Evolutionary conservation across 1,284 basidiomycete genomes (phyloP), one percentile per base, ranked within the genome.

Genomic region (Takashimella koratensis): DNA sequence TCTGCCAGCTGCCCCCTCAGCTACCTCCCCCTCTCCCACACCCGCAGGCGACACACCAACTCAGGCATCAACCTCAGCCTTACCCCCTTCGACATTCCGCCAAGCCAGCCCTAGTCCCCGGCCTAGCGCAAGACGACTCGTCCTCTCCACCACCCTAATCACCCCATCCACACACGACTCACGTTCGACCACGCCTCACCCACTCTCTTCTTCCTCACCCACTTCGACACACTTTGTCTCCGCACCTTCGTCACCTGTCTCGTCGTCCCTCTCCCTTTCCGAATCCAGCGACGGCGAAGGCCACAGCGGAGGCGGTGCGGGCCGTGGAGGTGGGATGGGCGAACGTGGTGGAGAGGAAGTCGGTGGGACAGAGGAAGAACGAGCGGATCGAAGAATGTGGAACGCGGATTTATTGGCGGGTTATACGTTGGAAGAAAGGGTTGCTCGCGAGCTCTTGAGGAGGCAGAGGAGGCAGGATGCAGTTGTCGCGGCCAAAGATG

Each of bases 361-460:
- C n/a, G n/a, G n/a, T n/a, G n/a, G n/a, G n/a, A n/a, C n/a, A 3
- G 64, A 62, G 19, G 59, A 65, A 4, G 63, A 66, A 24, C 57
- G 69, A 45, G 49, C 49, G 13, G 73, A 73, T 54, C 60, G 73
- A 20, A 56, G 57, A 24, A 46, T 63, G 56, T 75, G 73, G 73
- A 72, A 72, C 49, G 65, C 62, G 6, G 73, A 75, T 58, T 49
- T 75, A 16, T 56, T 69, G 40, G 67, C 70, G 2, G 73, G 73
- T 1, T 73, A 73, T 55, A 60, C 55, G 1, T 53, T 75, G 10
- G 65, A 62, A 43, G 68, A 75, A 44, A 56, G 73, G 45, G 71
- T 75, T 1, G 27, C 48, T 27, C 59, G 73, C 27, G 73, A 75
- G 47, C 52, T 53, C n/a, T n/a, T n/a, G n/a, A n/a, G n/a, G n/a